Base-by-base conservation (phyloP, 352 stramenopile species). In the Phytophthora pistaciae region DNA sequence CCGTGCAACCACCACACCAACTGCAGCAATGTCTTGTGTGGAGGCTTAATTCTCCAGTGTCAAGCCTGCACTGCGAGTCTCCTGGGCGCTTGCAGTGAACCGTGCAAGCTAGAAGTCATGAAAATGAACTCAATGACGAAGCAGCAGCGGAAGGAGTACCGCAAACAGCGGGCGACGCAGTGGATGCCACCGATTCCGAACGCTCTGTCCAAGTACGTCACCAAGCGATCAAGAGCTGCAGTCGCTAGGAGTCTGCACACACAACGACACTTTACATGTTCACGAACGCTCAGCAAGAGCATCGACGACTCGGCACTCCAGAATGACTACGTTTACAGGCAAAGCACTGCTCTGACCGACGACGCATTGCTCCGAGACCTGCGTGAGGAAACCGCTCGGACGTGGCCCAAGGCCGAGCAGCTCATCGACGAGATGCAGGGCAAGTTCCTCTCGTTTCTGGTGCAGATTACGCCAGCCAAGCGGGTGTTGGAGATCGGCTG, bases 401-500 rank as follows among this genome's bases (percentile, higher is more conserved):
- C 78, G 0, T 92, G 74, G 77, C 69, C 75, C 16, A 89, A 90
- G 56, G 64, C 77, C 1, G 75, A 91, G 27, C 84, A 92, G 49
- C 77, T 94, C 5, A 81, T 91, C 44, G 77, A 90, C 36, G 78
- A 85, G 53, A 77, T 83, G 25, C 85, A 92, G 56, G 85, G 82
- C 33, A 84, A 89, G 66, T 70, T 85, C 25, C 60, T 94, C 25
- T 76, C 74, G 6, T 92, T 95, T 40, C 77, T 99, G 3, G 86
- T 94, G 36, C 87, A 91, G 27, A 90, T 93, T 44, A 81, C 87
- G 14, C 52, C 72, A n/a, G 86, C 93, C 21, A 79, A 82, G 27
- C 82, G 85, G 0, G 85, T 97, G 27, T 80, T 98, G 10, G 96
- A 99, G 75, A 86, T 99, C 46, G 96, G 96, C 23, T 98, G 90